Percentiles rank a stretch among this genome's conserved stretches.
Evolutionary conservation across 768 basidiomycete species (phyloP).

Genomic region (Sarcomyxa edulis): DNA sequence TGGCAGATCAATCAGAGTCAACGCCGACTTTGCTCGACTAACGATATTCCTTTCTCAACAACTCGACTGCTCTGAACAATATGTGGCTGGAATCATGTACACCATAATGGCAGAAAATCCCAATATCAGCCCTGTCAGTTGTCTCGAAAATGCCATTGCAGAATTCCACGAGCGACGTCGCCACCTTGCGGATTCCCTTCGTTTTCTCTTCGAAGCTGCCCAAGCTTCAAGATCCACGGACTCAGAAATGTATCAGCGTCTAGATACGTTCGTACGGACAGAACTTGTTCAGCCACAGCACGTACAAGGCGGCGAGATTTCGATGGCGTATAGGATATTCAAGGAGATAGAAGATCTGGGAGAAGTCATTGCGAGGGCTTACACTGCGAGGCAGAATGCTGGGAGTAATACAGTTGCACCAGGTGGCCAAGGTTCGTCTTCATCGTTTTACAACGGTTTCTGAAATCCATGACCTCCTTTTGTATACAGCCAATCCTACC

Average conservation of each 20-base stretch:
- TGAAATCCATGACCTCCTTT: conserved; percentile 1
- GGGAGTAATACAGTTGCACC: conserved; percentile 54
- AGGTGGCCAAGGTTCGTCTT: conserved; percentile 48
- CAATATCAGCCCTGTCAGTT: conserved; percentile 51
- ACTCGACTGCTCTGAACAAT: conserved; percentile 78
- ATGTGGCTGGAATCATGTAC: conserved; percentile 66
- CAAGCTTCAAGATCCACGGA: conserved; percentile 23
- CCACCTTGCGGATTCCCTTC: conserved; percentile 64
- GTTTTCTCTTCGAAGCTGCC: conserved; percentile 63
- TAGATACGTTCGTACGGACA: conserved; percentile 48
- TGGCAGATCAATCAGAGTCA: conserved; percentile 66
- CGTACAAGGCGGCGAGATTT: conserved; percentile 28
- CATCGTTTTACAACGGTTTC: neutral
- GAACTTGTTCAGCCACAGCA: conserved; percentile 44
- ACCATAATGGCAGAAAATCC: conserved; percentile 59
- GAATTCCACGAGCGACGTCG: conserved; percentile 68
- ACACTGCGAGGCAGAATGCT: conserved; percentile 58
- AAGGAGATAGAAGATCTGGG: conserved; percentile 60
- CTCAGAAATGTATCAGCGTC: conserved; percentile 37
- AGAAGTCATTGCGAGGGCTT: conserved; percentile 44
- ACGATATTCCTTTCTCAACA: conserved; percentile 75
- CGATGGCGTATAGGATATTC: conserved; percentile 53
- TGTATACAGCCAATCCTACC: conserved; percentile 34
- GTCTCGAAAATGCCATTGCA: conserved; percentile 60
- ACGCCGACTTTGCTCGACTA: conserved; percentile 75